Evolutionary conservation across 306 rosid genomes (phyloP), one percentile per base, ranked within the genome.

Genomic region (Sindora glabra): DNA sequence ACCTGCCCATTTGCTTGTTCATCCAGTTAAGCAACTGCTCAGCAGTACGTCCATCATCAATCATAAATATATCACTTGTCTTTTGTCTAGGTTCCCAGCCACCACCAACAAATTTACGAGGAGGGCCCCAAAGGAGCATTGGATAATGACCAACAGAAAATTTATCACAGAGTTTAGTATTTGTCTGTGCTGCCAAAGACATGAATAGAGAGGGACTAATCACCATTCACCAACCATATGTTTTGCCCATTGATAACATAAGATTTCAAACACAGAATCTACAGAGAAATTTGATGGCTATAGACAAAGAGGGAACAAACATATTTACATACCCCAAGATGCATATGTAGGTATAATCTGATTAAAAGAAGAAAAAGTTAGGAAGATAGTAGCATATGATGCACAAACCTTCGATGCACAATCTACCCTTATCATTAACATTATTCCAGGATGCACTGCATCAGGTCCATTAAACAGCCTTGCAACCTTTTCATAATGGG

Each of bases 151-250:
- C 65, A 53, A 89, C 87, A 62, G 96, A 86, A 74, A 86, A 92
- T 56, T 81, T 89, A 86, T 92, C 96, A 57, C 99, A 92, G 47
- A 92, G 96, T 69, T 89, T 78, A 59, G 78, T 78, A 68, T 92
- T 92, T 69, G 89, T 80, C 99, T 92, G 99, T 86, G 83, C 96
- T 89, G 90, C 82, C 96, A 83, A 72, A 81, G 65, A 83, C 80
- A 77, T 69, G 64, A 72, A 73, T 23, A 60, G 51, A 63, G 61
- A 75, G 50, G 52, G n/a, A n/a, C n/a, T n/a, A n/a, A n/a, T n/a
- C n/a, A 58, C 77, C 48, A 77, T 75, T 69, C 68, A 83, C 72
- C 57, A 58, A 70, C n/a, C 39, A 46, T 26, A 62, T 69, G 59
- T 61, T 67, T 72, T 24, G 33, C 32, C 13, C 45, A 13, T 19